Evolutionary conservation across 1,284 basidiomycete genomes (phyloP), one percentile per base, ranked within the genome.

Genomic region (Malassezia brasiliensis): DNA sequence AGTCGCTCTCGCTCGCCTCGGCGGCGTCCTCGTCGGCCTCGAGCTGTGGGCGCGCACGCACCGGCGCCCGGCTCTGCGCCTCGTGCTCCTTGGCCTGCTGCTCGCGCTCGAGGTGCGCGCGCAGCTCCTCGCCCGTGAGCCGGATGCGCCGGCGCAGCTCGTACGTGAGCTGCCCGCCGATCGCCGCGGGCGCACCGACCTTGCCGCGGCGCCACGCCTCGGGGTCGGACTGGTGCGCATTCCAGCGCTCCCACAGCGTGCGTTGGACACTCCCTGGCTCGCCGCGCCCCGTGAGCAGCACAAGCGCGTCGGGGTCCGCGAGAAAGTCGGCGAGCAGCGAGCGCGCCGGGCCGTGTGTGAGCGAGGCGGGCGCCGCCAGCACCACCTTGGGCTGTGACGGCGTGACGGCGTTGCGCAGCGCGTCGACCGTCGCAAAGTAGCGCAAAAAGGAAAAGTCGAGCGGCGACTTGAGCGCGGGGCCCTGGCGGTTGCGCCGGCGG

Each of bases 301-400:
- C 49, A 0, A 65, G 60, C 36, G 68, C 63, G 51, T 65, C 60
- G 6, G 66, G 63, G 64, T 94, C 94, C 54, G 85, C 84, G 0
- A 86, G 88, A 76, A 96, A 89, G 41, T 88, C 82, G 10, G 84
- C 80, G 71, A 98, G 93, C 2, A 98, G 75, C 32, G 81, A 79
- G 20, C 93, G 81, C 0, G 91, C 93, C 8, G 88, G 86, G 1
- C 94, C 93, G 69, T 96, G 87, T 0, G 90, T 93, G 59, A 98
- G 80, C 0, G 88, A 88, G 0, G 87, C 84, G 0, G 94, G 93
- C 19, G 93, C 86, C 0, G 93, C 89, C 5, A 98, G 81, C 50
- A 98, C 89, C 35, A 96, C 81, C 72, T 96, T 96, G 0, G 93
- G 85, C 45, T 64, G 62, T 6, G 65, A 53, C 0, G 85, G 83